phyloP scores from a whole-genome alignment of 108 stramenopile genomes.

The Pseudonitzschia pungens region DNA sequence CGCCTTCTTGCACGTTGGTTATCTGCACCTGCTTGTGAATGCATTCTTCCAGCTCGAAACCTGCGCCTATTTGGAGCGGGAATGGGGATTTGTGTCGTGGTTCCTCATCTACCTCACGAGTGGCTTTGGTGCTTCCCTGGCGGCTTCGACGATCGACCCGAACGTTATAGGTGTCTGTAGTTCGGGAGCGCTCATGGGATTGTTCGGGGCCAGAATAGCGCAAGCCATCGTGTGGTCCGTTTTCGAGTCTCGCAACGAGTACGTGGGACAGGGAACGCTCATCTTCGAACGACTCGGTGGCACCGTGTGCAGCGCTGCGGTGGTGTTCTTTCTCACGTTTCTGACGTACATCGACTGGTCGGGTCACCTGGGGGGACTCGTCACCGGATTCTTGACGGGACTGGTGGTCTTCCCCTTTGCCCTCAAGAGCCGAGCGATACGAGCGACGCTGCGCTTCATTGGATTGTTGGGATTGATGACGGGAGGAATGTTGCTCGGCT shows the following conservation, averaged over 20 bases:
- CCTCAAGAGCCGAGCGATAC: constrained; percentile 30
- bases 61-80: constrained; percentile 52
- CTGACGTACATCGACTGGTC: constrained; percentile 56
- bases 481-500: constrained; percentile 22
- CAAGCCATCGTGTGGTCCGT: constrained; percentile 38
- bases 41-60: constrained; percentile 54
- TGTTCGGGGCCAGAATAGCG: constrained; percentile 61
- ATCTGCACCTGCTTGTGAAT: constrained; percentile 58
- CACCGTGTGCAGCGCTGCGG: constrained; percentile 35
- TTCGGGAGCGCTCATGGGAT: constrained; percentile 58
- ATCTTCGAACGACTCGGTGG: constrained; percentile 39
- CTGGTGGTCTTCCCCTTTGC: constrained; percentile 35
- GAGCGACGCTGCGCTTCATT: constrained; percentile 49
- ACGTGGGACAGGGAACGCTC: background rate
- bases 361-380: constrained; percentile 53
- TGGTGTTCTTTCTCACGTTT: constrained; percentile 36
- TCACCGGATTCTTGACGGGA: constrained; percentile 47
- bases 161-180: constrained; percentile 50
- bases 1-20: constrained; percentile 53
- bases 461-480: constrained; percentile 44
- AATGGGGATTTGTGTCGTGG: constrained; percentile 58
- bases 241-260: constrained; percentile 23
- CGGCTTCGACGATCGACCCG: constrained; percentile 33
- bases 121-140: constrained; percentile 27
- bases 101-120: constrained; percentile 40